These are phyloP conservation scores for Ajuga chamaepitys DNA, from an alignment of 257 asterid species.

Conservation along the genomic window DNA sequence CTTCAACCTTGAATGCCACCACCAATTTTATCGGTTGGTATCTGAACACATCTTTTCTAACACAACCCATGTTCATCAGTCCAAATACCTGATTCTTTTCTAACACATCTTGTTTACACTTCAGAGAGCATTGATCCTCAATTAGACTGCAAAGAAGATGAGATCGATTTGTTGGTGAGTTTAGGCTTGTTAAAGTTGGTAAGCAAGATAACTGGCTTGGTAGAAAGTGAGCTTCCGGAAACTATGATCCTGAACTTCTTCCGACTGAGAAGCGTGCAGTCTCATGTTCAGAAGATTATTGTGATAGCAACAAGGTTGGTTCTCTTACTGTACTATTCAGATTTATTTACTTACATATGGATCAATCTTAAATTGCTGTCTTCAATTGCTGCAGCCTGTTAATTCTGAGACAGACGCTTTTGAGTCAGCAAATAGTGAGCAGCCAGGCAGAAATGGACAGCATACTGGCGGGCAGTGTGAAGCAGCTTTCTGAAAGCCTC, in stretches of 20 bases:
- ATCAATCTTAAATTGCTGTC: too few relatives aligned
- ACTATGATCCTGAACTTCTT: slow-evolving; percentile 77
- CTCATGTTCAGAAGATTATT: slow-evolving; percentile 77
- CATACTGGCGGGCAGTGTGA: slow-evolving; percentile 33
- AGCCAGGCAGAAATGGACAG: slow-evolving; percentile 49
- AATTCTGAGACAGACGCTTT: slow-evolving; percentile 65
- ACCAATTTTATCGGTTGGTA: slow-evolving; percentile 34
- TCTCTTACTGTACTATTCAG: neutral
- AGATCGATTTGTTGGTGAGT: slow-evolving; percentile 68
- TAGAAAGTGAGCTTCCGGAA: slow-evolving; percentile 74
- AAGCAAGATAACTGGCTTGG: slow-evolving; percentile 56
- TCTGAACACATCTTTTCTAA: too few relatives aligned
- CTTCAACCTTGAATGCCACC: slow-evolving; percentile 28
- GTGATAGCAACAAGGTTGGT: slow-evolving; percentile 85
- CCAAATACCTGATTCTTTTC: too few relatives aligned
- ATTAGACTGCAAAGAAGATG: slow-evolving; percentile 76
- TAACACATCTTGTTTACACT: neutral
- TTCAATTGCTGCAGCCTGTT: slow-evolving; percentile 30
- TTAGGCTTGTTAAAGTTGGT: slow-evolving; percentile 80
- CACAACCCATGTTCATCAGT: too few relatives aligned
- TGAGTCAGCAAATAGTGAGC: slow-evolving; percentile 42
- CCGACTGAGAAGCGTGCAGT: slow-evolving; percentile 66
- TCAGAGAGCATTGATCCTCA: slow-evolving; percentile 43
- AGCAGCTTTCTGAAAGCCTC: slow-evolving; percentile 50
- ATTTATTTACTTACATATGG: too few relatives aligned